These are phyloP conservation scores for Starmerella powellii DNA, from an alignment of 805 yeast species.

Conservation along the genomic window DNA sequence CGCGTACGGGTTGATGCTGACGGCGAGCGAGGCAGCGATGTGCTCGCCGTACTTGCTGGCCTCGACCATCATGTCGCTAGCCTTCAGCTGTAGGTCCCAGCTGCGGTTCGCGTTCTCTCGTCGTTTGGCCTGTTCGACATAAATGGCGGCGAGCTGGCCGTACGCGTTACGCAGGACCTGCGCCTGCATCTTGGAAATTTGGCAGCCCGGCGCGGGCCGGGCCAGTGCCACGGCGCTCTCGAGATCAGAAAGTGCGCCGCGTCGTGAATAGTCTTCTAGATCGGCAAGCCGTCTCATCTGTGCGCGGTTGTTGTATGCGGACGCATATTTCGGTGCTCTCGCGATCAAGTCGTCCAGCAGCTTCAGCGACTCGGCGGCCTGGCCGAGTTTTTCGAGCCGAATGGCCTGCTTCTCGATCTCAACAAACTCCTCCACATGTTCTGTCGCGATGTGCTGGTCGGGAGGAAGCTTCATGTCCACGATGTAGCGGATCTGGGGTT, in stretches of 20 bases:
- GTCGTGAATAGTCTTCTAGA: neutral
- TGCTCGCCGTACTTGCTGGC: conserved; percentile 29
- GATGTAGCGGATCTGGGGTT: neutral
- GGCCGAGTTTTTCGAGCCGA: conserved; percentile 8
- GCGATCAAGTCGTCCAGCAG: conserved; percentile 20
- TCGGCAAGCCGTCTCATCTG: conserved; percentile 17
- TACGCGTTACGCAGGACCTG: conserved; percentile 26
- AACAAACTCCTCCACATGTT: conserved; percentile 17
- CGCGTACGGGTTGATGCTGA: conserved; percentile 28
- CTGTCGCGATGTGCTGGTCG: conserved; percentile 19
- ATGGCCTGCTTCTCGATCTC: conserved; percentile 22
- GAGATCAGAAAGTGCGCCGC: conserved; percentile 19
- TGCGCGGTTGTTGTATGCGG: conserved; percentile 30
- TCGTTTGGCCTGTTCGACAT: conserved; percentile 19
- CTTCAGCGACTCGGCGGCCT: conserved; percentile 12
- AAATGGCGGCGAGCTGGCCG: conserved; percentile 26
- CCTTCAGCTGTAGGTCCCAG: conserved; percentile 26
- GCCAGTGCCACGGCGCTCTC: conserved; percentile 25
- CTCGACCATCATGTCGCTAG: conserved; percentile 23
- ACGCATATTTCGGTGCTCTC: conserved; percentile 26
- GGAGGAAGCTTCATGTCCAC: conserved; percentile 21
- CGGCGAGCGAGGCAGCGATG: conserved; percentile 23
- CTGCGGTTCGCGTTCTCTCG: conserved; percentile 6
- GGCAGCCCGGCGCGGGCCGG: conserved; percentile 9
- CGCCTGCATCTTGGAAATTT: conserved; percentile 26